Percentiles rank a stretch among this genome's conserved stretches.
Evolutionary conservation across 176 grass and related monocot genomes (phyloP).

Genomic region (Ensete ventricosum): DNA sequence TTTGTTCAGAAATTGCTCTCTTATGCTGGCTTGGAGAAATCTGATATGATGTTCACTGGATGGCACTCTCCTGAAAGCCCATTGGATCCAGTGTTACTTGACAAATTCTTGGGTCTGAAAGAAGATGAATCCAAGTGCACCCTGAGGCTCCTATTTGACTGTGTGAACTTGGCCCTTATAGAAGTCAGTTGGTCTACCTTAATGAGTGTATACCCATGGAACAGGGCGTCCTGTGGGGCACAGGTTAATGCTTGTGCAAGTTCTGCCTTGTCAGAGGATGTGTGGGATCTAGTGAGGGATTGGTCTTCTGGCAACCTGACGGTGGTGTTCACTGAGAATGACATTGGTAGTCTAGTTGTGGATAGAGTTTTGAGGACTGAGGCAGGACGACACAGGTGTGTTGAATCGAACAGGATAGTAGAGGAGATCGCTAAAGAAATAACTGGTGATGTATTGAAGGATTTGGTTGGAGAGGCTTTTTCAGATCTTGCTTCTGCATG

Average conservation of each 20-base stretch:
- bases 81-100: slow-evolving; percentile 50
- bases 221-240: slow-evolving; percentile 8
- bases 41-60: slow-evolving; percentile 37
- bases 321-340: slow-evolving; percentile 14
- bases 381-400: slow-evolving; percentile 41
- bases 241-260: slow-evolving; percentile 12
- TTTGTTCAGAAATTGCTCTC: slow-evolving; percentile 72
- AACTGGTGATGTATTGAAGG: slow-evolving; percentile 36
- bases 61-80: slow-evolving; percentile 62
- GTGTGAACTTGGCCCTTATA: slow-evolving; percentile 53
- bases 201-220: slow-evolving; percentile 33
- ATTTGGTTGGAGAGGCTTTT: slow-evolving; percentile 48
- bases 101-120: slow-evolving; percentile 59
- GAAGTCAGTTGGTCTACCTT: slow-evolving; percentile 49
- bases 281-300: slow-evolving; percentile 40
- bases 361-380: slow-evolving; percentile 54
- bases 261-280: slow-evolving; percentile 25
- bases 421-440: slow-evolving; percentile 48
- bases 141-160: slow-evolving; percentile 78
- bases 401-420: slow-evolving; percentile 29
- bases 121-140: slow-evolving; percentile 59
- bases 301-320: slow-evolving; percentile 39
- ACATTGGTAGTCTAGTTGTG: slow-evolving; percentile 24
- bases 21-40: slow-evolving; percentile 43
- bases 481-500: slow-evolving; percentile 27